Conservation (phyloP, 768 basidiomycete species). For the Floccularia luteovirens region DNA sequence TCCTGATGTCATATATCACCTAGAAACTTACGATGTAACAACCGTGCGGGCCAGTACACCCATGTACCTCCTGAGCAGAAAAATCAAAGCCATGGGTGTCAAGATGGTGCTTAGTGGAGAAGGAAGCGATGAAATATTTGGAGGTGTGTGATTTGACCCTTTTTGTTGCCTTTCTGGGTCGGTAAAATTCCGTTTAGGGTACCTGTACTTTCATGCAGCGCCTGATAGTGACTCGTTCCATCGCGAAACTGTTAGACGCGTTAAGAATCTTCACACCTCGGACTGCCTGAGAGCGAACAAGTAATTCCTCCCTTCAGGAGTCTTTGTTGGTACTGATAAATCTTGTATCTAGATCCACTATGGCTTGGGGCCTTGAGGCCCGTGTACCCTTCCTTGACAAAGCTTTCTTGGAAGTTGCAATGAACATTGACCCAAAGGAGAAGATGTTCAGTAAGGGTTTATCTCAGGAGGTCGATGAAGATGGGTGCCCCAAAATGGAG, state of each 20-base stretch:
- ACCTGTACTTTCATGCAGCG: constrained; percentile 99
- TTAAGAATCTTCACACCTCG: constrained; percentile 95
- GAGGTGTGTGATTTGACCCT: constrained; percentile 71
- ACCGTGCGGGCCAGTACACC: constrained; percentile 97
- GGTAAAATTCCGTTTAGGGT: constrained; percentile 44
- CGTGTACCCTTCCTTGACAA: constrained; percentile 99
- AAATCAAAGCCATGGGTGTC: constrained; percentile 99
- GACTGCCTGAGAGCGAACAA: constrained; percentile 99
- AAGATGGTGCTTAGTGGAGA: constrained; percentile 99
- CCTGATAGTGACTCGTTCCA: constrained; percentile 86
- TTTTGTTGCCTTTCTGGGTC: not conserved
- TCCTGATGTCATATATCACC: constrained; percentile 94
- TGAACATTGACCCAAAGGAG: constrained; percentile 82
- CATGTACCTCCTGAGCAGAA: constrained; percentile 96
- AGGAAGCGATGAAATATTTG: constrained; percentile 95
- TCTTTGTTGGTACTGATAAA: constrained; percentile 1
- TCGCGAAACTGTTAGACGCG: constrained; percentile 89
- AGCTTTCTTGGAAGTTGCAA: constrained; percentile 86
- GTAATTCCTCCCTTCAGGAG: constrained; percentile 29
- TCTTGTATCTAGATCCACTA: constrained; percentile 64
- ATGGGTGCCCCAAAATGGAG: constrained; percentile 91
- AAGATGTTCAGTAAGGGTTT: constrained; percentile 89
- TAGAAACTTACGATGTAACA: constrained; percentile 98
- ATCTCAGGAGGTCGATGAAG: constrained; percentile 65
- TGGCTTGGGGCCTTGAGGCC: constrained; percentile 99